A percentile compares a stretch with the other conserved stretches of the same genome.
These are phyloP conservation scores for Dorcoceras hygrometricum DNA, from an alignment of 257 asterid genomes.

Conservation along the genomic window DNA sequence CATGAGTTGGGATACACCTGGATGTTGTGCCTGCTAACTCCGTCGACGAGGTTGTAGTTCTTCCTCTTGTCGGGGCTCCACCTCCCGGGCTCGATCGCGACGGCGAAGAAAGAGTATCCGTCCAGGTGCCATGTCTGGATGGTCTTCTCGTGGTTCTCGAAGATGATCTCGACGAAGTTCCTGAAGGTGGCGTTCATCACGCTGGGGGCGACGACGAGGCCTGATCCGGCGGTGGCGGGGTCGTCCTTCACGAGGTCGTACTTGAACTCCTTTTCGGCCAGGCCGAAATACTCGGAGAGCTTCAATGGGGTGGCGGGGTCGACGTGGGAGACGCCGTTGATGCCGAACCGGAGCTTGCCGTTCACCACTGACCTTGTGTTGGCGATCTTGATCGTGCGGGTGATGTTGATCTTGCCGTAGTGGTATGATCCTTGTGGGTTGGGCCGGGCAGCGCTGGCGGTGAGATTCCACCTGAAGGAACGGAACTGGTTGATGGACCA, in stretches of 20 bases:
- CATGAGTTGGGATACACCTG: constrained; percentile 58
- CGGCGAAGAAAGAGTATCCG: constrained; percentile 49
- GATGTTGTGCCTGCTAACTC: constrained; percentile 44
- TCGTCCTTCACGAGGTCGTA: constrained; percentile 38
- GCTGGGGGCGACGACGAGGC: constrained; percentile 24
- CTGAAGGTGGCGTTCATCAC: constrained; percentile 44
- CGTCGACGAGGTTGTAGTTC: constrained; percentile 52
- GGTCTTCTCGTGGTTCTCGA: constrained; percentile 51
- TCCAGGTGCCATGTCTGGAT: constrained; percentile 50
- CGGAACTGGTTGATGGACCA: constrained; percentile 35
- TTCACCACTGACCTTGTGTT: constrained; percentile 12
- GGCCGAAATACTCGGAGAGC: constrained; percentile 26
- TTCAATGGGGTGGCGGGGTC: constrained; percentile 29
- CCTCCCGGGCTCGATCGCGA: constrained; percentile 44
- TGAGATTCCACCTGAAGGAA: constrained; percentile 33
- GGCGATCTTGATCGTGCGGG: constrained; percentile 30
- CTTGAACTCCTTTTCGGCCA: constrained; percentile 12
- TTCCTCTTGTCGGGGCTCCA: constrained; percentile 54
- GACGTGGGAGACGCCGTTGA: constrained; percentile 30
- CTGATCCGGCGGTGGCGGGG: constrained; percentile 10
- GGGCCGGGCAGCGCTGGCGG: constrained; percentile 40
- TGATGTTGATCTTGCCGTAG: constrained; percentile 35
- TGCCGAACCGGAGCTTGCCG: constrained; percentile 30
- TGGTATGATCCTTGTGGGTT: constrained; percentile 39
- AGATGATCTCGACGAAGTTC: constrained; percentile 50